A percentile compares a stretch with the other conserved stretches of the same genome.
Evolutionary conservation across 2,329 filamentous ascomycete species (phyloP).

Genomic region (Ophiocordyceps sinensis): DNA sequence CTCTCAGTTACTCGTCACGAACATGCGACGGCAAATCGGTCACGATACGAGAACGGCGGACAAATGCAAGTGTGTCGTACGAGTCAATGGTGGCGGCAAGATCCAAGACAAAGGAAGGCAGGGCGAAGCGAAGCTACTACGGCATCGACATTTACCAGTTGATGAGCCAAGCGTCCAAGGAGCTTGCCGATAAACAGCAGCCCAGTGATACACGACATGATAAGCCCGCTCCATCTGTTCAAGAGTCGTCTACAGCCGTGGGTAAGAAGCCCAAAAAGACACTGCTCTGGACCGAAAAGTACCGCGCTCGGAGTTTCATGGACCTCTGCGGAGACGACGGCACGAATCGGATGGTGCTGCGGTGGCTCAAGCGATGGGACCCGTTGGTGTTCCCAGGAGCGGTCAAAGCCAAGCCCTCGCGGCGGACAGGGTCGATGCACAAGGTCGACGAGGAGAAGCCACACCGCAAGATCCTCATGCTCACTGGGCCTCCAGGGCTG

Average conservation of each 20-base stretch:
- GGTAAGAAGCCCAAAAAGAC: conserved; percentile 32
- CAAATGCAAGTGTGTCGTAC: conserved; percentile 35
- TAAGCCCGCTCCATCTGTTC: conserved; percentile 27
- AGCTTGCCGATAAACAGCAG: conserved; percentile 28
- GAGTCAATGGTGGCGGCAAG: conserved; percentile 54
- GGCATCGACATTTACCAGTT: conserved; percentile 83
- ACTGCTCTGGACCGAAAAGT: conserved; percentile 92
- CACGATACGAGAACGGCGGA: conserved; percentile 39
- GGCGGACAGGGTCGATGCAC: conserved; percentile 26
- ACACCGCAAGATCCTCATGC: conserved; percentile 75
- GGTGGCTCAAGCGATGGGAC: conserved; percentile 94
- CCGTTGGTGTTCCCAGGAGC: conserved; percentile 76
- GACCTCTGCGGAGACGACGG: conserved; percentile 90
- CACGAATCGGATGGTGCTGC: conserved; percentile 77
- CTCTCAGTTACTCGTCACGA: conserved; percentile 24
- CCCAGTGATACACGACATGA: conserved; percentile 12
- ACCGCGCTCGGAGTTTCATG: conserved; percentile 79
- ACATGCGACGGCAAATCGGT: conserved; percentile 44
- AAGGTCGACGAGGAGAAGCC: conserved; percentile 53
- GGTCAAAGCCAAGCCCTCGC: conserved; percentile 39
- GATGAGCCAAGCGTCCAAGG: conserved; percentile 54
- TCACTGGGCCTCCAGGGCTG: conserved; percentile 83
- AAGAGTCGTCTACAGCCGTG: conserved; percentile 11
- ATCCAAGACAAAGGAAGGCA: conserved; percentile 50
- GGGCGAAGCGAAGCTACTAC: conserved; percentile 68